Evolutionary conservation across 192 early-diverging fungal genomes (phyloP).

Genomic region (Backusella tarrabulga): DNA sequence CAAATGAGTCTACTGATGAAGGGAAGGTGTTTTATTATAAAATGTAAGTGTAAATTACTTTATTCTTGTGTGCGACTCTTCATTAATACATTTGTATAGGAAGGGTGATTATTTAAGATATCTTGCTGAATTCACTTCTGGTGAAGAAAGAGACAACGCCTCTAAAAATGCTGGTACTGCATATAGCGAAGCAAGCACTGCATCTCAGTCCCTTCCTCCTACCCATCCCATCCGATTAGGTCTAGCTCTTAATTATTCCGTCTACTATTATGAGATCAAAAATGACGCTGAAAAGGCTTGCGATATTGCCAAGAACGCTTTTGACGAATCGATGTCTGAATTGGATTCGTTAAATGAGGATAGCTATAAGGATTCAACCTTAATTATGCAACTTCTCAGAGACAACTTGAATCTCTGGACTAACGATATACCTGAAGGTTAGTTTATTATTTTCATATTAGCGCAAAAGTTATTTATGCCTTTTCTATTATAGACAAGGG

Average conservation of each 20-base stretch:
- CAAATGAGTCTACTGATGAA: conserved; percentile 85
- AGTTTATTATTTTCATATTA: neutral
- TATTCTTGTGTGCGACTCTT: neutral
- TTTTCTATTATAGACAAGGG: neutral
- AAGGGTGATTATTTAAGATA: conserved; percentile 98
- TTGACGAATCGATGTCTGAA: conserved; percentile 95
- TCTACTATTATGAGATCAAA: conserved; percentile 98
- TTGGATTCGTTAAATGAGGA: conserved; percentile 90
- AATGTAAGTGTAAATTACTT: conserved; percentile 60
- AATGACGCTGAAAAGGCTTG: conserved; percentile 96
- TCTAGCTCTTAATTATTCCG: conserved; percentile 95
- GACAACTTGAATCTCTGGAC: conserved; percentile 98
- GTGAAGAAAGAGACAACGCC: conserved; percentile 75
- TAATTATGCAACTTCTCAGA: conserved; percentile 97
- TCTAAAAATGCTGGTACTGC: conserved; percentile 77
- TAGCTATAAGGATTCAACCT: conserved; percentile 95
- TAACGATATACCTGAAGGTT: conserved; percentile 67
- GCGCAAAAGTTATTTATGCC: neutral
- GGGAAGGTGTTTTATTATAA: conserved; percentile 99
- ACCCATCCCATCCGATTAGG: conserved; percentile 98
- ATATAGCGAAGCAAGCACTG: conserved; percentile 87
- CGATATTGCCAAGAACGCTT: conserved; percentile 91
- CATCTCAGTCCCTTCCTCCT: conserved; percentile 79
- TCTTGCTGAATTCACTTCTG: conserved; percentile 90
- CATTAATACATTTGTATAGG: conserved; percentile 40